Percentiles rank a stretch among this genome's conserved stretches.
phyloP scores from a whole-genome alignment of 176 grass and related monocot species.

The Cymbopogon citratus region DNA sequence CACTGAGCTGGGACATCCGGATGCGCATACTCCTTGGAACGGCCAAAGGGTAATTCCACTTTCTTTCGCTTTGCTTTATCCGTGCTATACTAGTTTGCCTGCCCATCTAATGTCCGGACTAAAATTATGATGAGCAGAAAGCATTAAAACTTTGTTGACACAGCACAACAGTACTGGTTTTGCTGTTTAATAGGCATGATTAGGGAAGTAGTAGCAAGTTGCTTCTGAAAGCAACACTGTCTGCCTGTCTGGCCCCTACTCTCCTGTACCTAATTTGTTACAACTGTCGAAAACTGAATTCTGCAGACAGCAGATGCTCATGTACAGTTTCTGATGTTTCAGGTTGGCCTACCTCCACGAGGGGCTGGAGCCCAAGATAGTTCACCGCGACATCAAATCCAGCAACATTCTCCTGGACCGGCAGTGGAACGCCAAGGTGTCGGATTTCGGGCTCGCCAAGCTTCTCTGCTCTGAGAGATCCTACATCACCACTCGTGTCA shows the following conservation, averaged over 20 bases:
- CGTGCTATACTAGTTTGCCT: background rate
- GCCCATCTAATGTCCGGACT: background rate
- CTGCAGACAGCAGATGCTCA: background rate
- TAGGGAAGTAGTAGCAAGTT: background rate
- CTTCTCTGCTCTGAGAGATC: slow-evolving; percentile 66
- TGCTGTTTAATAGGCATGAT: slow-evolving; percentile 11
- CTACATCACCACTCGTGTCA: slow-evolving; percentile 74
- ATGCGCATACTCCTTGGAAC: slow-evolving; percentile 97
- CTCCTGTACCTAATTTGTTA: background rate
- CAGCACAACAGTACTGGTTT: background rate
- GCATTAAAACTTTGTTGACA: background rate
- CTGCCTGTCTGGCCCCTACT: background rate
- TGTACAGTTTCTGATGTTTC: slow-evolving; percentile 14
- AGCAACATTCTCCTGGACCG: slow-evolving; percentile 90
- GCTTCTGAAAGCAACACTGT: slow-evolving; percentile 3
- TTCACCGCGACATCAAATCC: slow-evolving; percentile 89
- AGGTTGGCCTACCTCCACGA: slow-evolving; percentile 96
- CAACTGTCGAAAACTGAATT: background rate
- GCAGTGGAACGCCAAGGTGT: slow-evolving; percentile 84
- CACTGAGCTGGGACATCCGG: slow-evolving; percentile 82
- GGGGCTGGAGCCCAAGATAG: slow-evolving; percentile 88
- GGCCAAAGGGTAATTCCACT: slow-evolving; percentile 70
- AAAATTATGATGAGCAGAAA: background rate
- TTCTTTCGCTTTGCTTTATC: background rate
- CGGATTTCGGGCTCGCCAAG: slow-evolving; percentile 92